Conservation (phyloP, 1,284 basidiomycete genomes). For the Cryptococcus maquisensis region DNA sequence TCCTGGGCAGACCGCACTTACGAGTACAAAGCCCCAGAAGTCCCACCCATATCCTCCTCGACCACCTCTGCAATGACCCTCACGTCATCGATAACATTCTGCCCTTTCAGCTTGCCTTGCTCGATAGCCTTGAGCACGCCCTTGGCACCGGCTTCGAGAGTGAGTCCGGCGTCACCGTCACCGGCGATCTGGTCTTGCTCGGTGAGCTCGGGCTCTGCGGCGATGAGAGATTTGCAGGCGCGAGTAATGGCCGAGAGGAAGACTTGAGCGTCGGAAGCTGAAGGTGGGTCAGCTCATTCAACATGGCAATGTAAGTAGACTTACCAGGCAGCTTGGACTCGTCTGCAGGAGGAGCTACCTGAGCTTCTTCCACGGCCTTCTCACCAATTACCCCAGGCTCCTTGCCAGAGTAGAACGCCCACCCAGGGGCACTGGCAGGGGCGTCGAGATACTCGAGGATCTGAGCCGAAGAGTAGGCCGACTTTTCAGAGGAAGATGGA, state of each 20-base stretch:
- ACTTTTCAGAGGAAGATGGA: conserved; percentile 52
- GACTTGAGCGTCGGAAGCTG: conserved; percentile 23
- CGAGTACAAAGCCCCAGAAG: conserved; percentile 87
- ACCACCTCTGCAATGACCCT: conserved; percentile 61
- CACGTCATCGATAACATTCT: conserved; percentile 62
- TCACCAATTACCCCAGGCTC: conserved; percentile 30
- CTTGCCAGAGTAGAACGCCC: conserved; percentile 57
- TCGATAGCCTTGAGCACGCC: conserved; percentile 50
- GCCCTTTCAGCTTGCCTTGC: conserved; percentile 54
- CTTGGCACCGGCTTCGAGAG: conserved; percentile 67
- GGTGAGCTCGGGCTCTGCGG: conserved; percentile 82
- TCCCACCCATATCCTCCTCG: conserved; percentile 87
- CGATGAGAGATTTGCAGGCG: conserved; percentile 67
- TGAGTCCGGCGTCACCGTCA: conserved; percentile 67
- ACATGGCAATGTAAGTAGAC: conserved; percentile 1
- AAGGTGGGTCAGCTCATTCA: neutral
- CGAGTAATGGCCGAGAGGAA: conserved; percentile 53
- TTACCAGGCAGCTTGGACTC: conserved; percentile 35
- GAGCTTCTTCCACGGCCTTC: conserved; percentile 17
- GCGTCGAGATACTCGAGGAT: conserved; percentile 76
- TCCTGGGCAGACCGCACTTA: conserved; percentile 42
- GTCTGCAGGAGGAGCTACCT: conserved; percentile 15
- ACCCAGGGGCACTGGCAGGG: conserved; percentile 68
- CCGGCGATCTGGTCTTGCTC: conserved; percentile 70
- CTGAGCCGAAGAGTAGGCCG: conserved; percentile 49